phyloP scores from a whole-genome alignment of 2,329 filamentous ascomycete species.

The Acephala macrosclerotiorum region DNA sequence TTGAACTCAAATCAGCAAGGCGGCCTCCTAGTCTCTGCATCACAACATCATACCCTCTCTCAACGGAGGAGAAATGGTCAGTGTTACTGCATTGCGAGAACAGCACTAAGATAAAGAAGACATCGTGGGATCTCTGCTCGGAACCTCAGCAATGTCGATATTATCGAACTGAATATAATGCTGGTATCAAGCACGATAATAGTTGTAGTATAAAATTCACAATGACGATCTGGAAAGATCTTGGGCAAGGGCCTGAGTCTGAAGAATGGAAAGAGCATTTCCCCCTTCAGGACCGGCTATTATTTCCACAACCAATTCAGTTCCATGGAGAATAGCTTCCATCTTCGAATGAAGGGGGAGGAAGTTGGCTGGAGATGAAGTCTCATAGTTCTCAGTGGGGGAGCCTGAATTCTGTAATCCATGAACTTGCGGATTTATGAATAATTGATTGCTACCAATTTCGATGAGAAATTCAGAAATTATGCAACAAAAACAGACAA shows the following conservation, averaged over 20 bases:
- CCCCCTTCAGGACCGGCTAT: background rate
- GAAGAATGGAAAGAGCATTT: constrained; percentile 24
- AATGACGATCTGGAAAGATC: constrained; percentile 27
- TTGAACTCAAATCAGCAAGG: background rate
- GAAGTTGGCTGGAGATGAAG: constrained; percentile 14
- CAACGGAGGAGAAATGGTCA: constrained; percentile 18
- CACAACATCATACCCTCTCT: constrained; percentile 14
- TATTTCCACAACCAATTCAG: background rate
- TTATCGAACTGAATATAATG: constrained; percentile 23
- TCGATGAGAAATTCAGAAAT: no score
- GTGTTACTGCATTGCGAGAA: constrained; percentile 14
- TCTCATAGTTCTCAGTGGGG: constrained; percentile 20
- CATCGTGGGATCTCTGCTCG: constrained; percentile 20
- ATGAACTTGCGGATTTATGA: constrained; percentile 15
- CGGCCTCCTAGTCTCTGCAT: background rate
- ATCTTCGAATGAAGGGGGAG: constrained; percentile 7
- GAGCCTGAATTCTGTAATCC: constrained; percentile 17
- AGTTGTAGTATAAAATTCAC: constrained; percentile 22
- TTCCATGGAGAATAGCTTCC: constrained; percentile 1
- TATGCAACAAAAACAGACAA: no score
- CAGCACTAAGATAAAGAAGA: constrained; percentile 15
- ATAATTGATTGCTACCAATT: no score
- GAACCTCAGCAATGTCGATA: constrained; percentile 24
- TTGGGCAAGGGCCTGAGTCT: constrained; percentile 23
- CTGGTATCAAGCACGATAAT: constrained; percentile 17